Base-by-base conservation (phyloP, 2,329 filamentous ascomycete genomes). In the Dothistroma septosporum region DNA sequence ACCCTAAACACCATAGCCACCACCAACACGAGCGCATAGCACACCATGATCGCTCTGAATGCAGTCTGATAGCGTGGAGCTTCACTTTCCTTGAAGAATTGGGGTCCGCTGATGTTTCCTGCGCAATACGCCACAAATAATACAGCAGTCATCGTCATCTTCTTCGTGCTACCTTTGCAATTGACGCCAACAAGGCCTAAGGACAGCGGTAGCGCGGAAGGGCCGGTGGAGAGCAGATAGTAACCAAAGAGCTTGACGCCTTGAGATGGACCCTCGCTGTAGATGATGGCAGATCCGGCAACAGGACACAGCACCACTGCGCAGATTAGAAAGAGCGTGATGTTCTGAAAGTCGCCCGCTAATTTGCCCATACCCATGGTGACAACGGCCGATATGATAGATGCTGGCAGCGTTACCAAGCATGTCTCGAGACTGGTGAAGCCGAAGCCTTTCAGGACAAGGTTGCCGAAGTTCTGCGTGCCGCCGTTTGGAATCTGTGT, bases 181-280 rank as follows among this genome's bases (percentile, higher is more conserved):
- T 68, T 80, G 76, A 66, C 82, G 79, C 73, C 82, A 81, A n/a
- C 80, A 80, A 60, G 78, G 0, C 78, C 81, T 85, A 77, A 11
- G 1, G 78, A 77, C 1, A 86, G 76, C 0, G 84, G 83, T 73
- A 86, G 77, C 1, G 80, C 80, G 0, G 81, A 76, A 0, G 83
- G 80, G 0, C 83, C 83, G 0, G 81, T 79, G 0, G 80, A 79
- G 3, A 86, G 75, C 10, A 85, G 71, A 66, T 85, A 86, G 71
- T 85, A 86, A 2, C 81, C 83, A 33, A 85, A 79, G 0, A 86
- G 77, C 61, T 83, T 80, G 1, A 78, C 76, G 8, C 0, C 80
- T 79, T 1, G 78, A 77, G 41, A 82, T 44, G 61, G 56, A 0
- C 31, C 41, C 5, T 35, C 47, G 37, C 58, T 44, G 24, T 64